phyloP scores from a whole-genome alignment of 495 filamentous ascomycete genomes.

The Xylaria grammica region DNA sequence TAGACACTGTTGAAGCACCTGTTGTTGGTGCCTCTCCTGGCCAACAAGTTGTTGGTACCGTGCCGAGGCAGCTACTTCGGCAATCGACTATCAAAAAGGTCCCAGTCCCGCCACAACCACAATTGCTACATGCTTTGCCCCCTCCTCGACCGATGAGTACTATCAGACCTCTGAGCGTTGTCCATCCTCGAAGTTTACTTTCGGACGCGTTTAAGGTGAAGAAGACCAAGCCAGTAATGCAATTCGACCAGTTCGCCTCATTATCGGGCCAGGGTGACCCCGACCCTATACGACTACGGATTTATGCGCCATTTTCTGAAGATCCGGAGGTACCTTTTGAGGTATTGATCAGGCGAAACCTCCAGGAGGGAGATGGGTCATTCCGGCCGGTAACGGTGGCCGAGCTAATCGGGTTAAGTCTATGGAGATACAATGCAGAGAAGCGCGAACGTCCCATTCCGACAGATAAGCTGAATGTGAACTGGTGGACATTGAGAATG shows the following conservation, averaged over 20 bases:
- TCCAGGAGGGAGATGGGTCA: conserved; percentile 68
- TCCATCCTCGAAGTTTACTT: conserved; percentile 78
- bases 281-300: conserved; percentile 81
- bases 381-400: conserved; percentile 76
- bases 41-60: conserved; percentile 57
- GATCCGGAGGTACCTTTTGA: conserved; percentile 73
- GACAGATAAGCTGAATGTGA: conserved; percentile 76
- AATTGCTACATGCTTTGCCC: conserved; percentile 75
- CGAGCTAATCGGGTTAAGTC: conserved; percentile 85
- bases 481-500: conserved; percentile 92
- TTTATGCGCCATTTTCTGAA: conserved; percentile 84
- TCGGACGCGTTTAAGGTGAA: conserved; percentile 73
- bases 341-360: conserved; percentile 75
- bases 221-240: conserved; percentile 77
- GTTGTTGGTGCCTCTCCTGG: conserved; percentile 52
- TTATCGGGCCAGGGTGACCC: conserved; percentile 84
- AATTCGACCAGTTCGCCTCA: conserved; percentile 84
- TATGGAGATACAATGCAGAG: conserved; percentile 89
- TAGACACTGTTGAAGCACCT: conserved; percentile 55
- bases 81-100: conserved; percentile 53
- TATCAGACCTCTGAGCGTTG: conserved; percentile 77
- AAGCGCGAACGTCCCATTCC: conserved; percentile 73
- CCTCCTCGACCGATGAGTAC: conserved; percentile 91
- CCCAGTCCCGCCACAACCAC: conserved; percentile 55
- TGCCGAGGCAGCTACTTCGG: conserved; percentile 58